phyloP scores from a whole-genome alignment of 164 flowering plant genomes.

The Stephania yunnanensis region DNA sequence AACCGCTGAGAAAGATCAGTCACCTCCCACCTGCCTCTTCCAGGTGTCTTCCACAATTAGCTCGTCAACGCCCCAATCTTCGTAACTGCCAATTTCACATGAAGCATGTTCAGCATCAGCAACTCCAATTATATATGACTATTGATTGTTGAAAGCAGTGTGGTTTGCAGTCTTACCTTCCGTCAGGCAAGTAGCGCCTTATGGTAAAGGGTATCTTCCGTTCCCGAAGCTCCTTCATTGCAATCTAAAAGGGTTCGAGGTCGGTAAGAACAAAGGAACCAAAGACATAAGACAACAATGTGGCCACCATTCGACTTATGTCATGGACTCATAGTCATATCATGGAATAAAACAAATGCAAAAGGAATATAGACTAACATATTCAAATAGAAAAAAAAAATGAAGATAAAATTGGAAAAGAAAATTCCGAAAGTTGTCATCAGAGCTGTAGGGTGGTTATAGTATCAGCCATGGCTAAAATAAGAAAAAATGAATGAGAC shows the following conservation, averaged over 20 bases:
- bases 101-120: neutral
- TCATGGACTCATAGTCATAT: no score
- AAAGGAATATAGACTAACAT: neutral
- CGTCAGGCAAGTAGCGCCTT: constrained; percentile 85
- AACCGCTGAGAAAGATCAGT: constrained; percentile 22
- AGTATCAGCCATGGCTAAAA: no score
- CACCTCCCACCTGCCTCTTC: constrained; percentile 97
- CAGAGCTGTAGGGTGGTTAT: no score
- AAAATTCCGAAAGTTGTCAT: no score
- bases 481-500: no score
- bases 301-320: neutral
- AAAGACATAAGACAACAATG: neutral
- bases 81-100: constrained; percentile 41
- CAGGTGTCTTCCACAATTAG: constrained; percentile 92
- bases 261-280: neutral
- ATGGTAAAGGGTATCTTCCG: constrained; percentile 90
- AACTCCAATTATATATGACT: neutral
- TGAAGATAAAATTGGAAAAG: no score
- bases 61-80: constrained; percentile 97
- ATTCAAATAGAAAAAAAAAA: neutral
- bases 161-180: constrained; percentile 45
- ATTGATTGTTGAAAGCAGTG: neutral
- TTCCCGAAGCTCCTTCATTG: constrained; percentile 91
- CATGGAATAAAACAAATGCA: neutral
- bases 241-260: constrained; percentile 43